These are phyloP conservation scores for Paecilomyces variotii DNA, from an alignment of 2,329 filamentous ascomycete species.

Conservation along the genomic window DNA sequence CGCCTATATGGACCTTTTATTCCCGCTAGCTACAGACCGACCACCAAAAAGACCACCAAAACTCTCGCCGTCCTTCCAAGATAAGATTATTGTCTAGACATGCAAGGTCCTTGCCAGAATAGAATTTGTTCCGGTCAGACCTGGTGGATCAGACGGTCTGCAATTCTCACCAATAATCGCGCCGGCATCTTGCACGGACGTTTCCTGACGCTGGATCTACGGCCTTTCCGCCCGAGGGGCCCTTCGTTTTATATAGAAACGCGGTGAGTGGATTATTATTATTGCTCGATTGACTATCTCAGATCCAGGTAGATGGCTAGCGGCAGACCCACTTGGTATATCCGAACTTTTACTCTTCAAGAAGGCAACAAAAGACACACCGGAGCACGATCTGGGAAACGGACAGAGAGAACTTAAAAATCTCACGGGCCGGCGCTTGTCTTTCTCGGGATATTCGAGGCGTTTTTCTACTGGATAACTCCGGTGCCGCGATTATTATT, in stretches of 20 bases:
- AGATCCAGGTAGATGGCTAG: not conserved
- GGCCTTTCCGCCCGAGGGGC: not conserved
- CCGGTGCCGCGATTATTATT: not conserved
- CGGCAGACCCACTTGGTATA: not conserved
- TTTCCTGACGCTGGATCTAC: not conserved
- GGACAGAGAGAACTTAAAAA: not conserved
- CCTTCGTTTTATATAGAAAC: not conserved
- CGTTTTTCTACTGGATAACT: not conserved
- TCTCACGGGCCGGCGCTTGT: not conserved
- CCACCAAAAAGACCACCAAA: not conserved
- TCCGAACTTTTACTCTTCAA: not conserved
- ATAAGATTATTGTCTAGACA: not conserved
- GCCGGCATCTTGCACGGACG: not conserved
- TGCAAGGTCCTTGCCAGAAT: not conserved
- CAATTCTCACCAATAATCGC: not conserved
- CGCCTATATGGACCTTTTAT: not conserved
- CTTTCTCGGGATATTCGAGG: not conserved
- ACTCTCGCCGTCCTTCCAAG: no score
- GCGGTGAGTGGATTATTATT: not conserved
- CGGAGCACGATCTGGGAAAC: not conserved
- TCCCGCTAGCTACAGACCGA: not conserved
- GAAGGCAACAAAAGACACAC: not conserved
- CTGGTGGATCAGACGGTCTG: not conserved
- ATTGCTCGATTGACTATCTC: not conserved
- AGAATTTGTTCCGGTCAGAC: not conserved